These are phyloP conservation scores for Cutaneotrichosporon dermatis DNA, from an alignment of 1,284 basidiomycete species.

Conservation along the genomic window DNA sequence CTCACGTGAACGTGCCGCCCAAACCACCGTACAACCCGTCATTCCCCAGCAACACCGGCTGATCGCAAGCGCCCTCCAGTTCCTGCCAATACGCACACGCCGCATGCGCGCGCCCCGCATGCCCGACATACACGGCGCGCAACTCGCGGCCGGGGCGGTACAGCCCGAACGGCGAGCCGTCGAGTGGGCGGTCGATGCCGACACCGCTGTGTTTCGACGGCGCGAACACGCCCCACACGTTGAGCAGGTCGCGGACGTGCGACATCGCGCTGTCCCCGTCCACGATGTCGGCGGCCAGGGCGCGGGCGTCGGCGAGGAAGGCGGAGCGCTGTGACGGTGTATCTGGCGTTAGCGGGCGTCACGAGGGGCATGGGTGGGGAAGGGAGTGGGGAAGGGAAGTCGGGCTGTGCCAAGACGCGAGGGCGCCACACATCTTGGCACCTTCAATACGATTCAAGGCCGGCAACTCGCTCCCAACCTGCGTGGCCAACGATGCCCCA, in stretches of 20 bases:
- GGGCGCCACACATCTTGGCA: no score
- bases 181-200: conserved; percentile 62
- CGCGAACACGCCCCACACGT: conserved; percentile 76
- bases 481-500: no score
- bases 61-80: conserved; percentile 62
- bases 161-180: conserved; percentile 68
- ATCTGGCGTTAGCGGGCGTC: conserved; percentile 53
- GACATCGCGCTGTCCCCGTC: conserved; percentile 65
- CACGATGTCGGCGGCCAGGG: conserved; percentile 66
- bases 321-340: conserved; percentile 58
- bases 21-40: conserved; percentile 76
- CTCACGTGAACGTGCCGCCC: conserved; percentile 76
- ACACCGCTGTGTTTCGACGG: conserved; percentile 57
- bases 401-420: no score
- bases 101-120: conserved; percentile 62
- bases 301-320: conserved; percentile 64
- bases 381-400: not conserved
- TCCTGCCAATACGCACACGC: conserved; percentile 56
- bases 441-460: no score
- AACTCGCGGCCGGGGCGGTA: conserved; percentile 75
- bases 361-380: not conserved
- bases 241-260: conserved; percentile 68
- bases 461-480: no score
- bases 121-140: conserved; percentile 67
- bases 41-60: conserved; percentile 72